Evolutionary conservation across 2,329 filamentous ascomycete genomes (phyloP).

Genomic region (Nothopassalora personata): DNA sequence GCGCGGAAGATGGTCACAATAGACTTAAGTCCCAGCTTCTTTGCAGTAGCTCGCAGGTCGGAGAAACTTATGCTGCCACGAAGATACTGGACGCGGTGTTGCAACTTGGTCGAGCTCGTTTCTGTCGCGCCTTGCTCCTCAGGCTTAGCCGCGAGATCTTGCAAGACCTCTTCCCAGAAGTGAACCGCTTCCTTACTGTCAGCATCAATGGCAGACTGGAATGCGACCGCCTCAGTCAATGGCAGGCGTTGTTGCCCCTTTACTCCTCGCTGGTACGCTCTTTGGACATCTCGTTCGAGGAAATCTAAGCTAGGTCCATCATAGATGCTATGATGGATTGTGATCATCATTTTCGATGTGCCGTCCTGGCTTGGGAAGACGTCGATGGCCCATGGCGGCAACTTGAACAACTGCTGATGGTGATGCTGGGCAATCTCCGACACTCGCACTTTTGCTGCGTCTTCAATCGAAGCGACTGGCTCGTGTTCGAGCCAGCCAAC

Average conservation of each 20-base stretch:
- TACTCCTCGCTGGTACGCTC: constrained; percentile 3
- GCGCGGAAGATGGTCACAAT: constrained; percentile 11
- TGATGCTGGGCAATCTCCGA: constrained; percentile 3
- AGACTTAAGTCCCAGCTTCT: constrained; percentile 3
- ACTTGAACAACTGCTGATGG: constrained; percentile 10
- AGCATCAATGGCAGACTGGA: constrained; percentile 8
- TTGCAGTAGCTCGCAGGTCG: constrained; percentile 2
- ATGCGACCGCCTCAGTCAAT: constrained; percentile 6
- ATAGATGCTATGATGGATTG: constrained; percentile 13
- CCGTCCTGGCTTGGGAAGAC: constrained; percentile 1
- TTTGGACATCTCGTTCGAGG: constrained; percentile 5
- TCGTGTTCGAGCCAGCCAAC: constrained; percentile 4
- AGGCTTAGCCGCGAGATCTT: constrained; percentile 6
- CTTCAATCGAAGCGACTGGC: neutral
- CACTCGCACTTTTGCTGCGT: constrained; percentile 5
- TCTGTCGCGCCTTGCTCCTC: constrained; percentile 2
- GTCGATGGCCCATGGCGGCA: constrained; percentile 13
- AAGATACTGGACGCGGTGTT: constrained; percentile 7
- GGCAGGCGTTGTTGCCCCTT: constrained; percentile 1
- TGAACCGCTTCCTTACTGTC: constrained; percentile 1
- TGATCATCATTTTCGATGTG: constrained; percentile 7
- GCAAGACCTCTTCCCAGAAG: constrained; percentile 12
- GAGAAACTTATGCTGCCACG: constrained; percentile 4
- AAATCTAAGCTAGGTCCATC: constrained; percentile 8
- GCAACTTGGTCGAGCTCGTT: neutral